Percentiles rank a stretch among this genome's conserved stretches.
These are phyloP conservation scores for Akanthomyces muscarius DNA, from an alignment of 2,329 filamentous ascomycete genomes.

Conservation along the genomic window DNA sequence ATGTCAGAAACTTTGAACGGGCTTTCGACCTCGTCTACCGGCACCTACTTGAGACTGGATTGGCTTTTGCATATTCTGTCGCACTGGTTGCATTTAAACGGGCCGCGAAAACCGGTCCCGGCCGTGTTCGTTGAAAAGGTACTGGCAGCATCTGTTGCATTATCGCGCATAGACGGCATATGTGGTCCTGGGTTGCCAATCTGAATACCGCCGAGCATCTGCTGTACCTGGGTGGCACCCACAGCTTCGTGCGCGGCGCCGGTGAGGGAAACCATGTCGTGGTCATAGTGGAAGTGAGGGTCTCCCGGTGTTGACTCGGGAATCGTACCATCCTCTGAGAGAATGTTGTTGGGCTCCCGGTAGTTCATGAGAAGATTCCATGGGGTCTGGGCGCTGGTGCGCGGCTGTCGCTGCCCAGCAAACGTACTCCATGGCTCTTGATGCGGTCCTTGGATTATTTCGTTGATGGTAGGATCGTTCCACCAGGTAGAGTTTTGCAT, in stretches of 20 bases:
- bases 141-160: not conserved
- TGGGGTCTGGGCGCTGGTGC: not conserved
- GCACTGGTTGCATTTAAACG: not conserved
- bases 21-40: not conserved
- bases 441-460: not conserved
- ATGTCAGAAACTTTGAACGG: not conserved
- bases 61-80: not conserved
- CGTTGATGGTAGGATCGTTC: not conserved
- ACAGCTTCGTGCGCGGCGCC: not conserved
- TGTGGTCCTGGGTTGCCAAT: not conserved
- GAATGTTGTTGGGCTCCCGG: not conserved
- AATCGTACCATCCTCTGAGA: slow-evolving; percentile 8
- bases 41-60: slow-evolving; percentile 14
- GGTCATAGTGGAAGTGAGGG: not conserved
- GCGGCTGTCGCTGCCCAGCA: not conserved
- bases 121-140: not conserved
- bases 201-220: slow-evolving; percentile 1
- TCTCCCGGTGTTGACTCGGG: not conserved
- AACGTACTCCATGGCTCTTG: not conserved
- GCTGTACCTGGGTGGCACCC: not conserved
- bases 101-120: not conserved
- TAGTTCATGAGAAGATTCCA: not conserved
- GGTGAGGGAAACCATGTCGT: not conserved
- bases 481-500: not conserved
- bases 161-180: slow-evolving; percentile 9